Evolutionary conservation across 2,329 filamentous ascomycete genomes (phyloP).

Genomic region (Beauveria sp.): DNA sequence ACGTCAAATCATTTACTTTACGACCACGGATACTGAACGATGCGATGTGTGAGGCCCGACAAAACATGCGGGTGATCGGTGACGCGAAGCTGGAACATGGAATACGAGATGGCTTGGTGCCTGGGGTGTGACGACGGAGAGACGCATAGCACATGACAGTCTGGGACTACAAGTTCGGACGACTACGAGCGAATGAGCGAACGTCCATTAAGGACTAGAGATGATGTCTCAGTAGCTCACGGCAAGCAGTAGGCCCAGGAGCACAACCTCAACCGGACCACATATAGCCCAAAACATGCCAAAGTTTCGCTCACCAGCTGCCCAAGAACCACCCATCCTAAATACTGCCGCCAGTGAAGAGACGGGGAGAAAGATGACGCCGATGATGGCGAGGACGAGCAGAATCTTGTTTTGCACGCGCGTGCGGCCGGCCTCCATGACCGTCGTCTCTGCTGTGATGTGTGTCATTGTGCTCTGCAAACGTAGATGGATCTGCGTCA

Average conservation of each 20-base stretch:
- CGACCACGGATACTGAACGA: background rate
- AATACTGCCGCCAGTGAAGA: constrained; percentile 12
- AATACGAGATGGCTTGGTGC: background rate
- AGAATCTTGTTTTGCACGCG: constrained; percentile 12
- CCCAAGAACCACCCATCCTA: constrained; percentile 13
- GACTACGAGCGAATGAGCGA: background rate
- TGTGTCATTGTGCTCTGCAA: constrained; percentile 13
- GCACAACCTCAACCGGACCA: constrained; percentile 8
- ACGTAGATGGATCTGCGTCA: constrained; percentile 9
- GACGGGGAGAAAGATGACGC: constrained; percentile 12
- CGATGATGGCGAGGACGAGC: constrained; percentile 10
- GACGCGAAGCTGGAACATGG: background rate
- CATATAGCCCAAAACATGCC: constrained; percentile 11
- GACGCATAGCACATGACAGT: background rate
- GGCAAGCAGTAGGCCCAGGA: constrained; percentile 4
- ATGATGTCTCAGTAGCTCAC: constrained; percentile 8
- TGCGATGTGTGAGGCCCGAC: constrained; percentile 8
- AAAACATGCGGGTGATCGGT: background rate
- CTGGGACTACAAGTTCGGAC: background rate
- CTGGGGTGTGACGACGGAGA: background rate
- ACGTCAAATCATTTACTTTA: constrained; percentile 30
- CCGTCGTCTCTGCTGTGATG: constrained; percentile 11
- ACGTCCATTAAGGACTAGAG: background rate
- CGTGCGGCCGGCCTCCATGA: constrained; percentile 12
- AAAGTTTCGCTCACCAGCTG: constrained; percentile 10